A percentile compares a stretch with the other conserved stretches of the same genome.
Conservation (phyloP, 441 rosid species). For the Syzygium syzygioides region DNA sequence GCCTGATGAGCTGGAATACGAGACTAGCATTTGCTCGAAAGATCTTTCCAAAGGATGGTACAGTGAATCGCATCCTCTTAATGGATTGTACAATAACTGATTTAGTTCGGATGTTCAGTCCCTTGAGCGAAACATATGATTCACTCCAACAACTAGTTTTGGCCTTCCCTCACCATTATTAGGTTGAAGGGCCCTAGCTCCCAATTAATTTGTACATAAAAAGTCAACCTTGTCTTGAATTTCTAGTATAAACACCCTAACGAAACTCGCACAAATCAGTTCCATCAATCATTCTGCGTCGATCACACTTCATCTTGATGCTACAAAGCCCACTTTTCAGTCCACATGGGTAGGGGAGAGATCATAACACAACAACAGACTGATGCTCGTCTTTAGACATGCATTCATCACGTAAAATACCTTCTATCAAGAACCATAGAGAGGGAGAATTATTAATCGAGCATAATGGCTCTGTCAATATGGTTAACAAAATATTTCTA, state of each 20-base stretch:
- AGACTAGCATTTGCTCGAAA: background rate
- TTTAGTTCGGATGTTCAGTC: rapidly evolving
- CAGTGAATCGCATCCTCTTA: rapidly evolving
- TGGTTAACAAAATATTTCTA: background rate
- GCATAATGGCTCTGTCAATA: background rate
- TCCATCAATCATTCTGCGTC: background rate
- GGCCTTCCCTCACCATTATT: rapidly evolving
- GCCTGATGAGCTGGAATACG: background rate
- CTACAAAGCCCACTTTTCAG: background rate
- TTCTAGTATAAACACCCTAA: background rate
- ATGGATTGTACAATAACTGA: background rate
- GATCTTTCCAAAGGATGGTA: background rate
- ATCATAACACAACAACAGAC: background rate
- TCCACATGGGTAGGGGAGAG: background rate
- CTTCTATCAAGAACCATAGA: background rate
- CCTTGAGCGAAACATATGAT: background rate
- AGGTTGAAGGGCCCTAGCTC: background rate
- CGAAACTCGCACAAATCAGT: background rate
- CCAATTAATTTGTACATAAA: background rate
- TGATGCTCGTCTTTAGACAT: background rate
- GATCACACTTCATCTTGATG: no score
- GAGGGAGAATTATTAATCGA: background rate
- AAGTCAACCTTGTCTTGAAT: background rate
- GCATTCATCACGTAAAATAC: background rate
- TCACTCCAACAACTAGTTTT: background rate